A percentile compares a stretch with the other conserved stretches of the same genome.
phyloP scores from a whole-genome alignment of 176 grass and related monocot species.

The Puccinellia tenuiflora region DNA sequence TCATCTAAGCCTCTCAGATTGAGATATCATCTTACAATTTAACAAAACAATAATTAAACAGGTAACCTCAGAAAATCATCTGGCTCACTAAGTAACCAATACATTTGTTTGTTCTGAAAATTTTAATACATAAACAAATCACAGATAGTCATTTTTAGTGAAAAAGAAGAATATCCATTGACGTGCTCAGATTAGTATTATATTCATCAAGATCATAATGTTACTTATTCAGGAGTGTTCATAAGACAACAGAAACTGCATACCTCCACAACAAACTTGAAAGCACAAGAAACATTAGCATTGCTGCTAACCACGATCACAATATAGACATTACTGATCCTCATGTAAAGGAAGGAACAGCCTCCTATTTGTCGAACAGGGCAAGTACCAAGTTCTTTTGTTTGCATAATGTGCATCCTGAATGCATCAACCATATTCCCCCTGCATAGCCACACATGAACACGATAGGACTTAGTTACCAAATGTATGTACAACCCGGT shows the following conservation, averaged over 20 bases:
- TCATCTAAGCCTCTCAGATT: background rate
- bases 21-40: background rate
- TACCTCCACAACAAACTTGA: conserved; percentile 97
- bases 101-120: background rate
- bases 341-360: conserved; percentile 92
- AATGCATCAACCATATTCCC: conserved; percentile 98
- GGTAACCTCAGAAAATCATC: background rate
- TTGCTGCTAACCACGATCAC: conserved; percentile 94
- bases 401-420: conserved; percentile 97
- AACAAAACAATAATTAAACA: background rate
- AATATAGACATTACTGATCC: conserved; percentile 96
- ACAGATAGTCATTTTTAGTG: background rate
- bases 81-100: background rate
- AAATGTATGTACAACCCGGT: background rate
- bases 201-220: conserved; percentile 10
- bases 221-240: background rate
- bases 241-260: background rate
- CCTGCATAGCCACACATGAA: conserved; percentile 37
- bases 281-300: conserved; percentile 87
- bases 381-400: conserved; percentile 89
- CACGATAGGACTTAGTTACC: background rate
- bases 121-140: background rate
- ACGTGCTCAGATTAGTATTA: conserved; percentile 1
- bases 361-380: conserved; percentile 91
- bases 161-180: background rate